Conservation (phyloP, 164 flowering plant species). For the Nelumbo lutea region DNA sequence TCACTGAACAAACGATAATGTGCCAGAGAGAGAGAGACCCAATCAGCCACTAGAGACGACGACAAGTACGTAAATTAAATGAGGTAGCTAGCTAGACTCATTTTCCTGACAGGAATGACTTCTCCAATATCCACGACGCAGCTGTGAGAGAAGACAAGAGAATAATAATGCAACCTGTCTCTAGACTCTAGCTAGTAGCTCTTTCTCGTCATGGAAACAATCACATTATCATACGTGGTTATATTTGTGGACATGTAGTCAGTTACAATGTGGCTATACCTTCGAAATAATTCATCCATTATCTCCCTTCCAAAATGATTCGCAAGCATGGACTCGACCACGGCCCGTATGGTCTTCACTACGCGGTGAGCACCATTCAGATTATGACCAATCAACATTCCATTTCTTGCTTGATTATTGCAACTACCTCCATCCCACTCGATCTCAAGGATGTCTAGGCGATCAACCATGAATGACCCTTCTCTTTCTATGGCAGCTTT, state of each 20-base stretch:
- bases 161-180: no score
- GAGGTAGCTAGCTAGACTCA: no score
- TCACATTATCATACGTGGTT: slow-evolving; percentile 25
- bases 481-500: slow-evolving; percentile 28
- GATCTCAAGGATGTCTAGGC: slow-evolving; percentile 25
- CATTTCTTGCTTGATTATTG: not conserved
- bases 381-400: not conserved
- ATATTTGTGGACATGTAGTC: slow-evolving; percentile 18
- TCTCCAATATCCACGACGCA: no score
- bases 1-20: no score
- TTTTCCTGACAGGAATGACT: no score
- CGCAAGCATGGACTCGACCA: slow-evolving; percentile 45
- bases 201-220: slow-evolving; percentile 32
- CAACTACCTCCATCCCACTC: slow-evolving; percentile 35
- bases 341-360: slow-evolving; percentile 40
- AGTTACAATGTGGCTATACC: slow-evolving; percentile 24
- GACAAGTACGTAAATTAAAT: no score
- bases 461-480: slow-evolving; percentile 39
- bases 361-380: slow-evolving; percentile 23
- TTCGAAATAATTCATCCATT: slow-evolving; percentile 39
- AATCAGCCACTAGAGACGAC: no score
- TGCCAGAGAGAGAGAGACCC: no score
- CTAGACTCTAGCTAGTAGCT: not conserved
- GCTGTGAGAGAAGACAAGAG: no score
- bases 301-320: slow-evolving; percentile 35